phyloP scores from a whole-genome alignment of 148 eudicot genomes.

The Suaeda aralocaspica region DNA sequence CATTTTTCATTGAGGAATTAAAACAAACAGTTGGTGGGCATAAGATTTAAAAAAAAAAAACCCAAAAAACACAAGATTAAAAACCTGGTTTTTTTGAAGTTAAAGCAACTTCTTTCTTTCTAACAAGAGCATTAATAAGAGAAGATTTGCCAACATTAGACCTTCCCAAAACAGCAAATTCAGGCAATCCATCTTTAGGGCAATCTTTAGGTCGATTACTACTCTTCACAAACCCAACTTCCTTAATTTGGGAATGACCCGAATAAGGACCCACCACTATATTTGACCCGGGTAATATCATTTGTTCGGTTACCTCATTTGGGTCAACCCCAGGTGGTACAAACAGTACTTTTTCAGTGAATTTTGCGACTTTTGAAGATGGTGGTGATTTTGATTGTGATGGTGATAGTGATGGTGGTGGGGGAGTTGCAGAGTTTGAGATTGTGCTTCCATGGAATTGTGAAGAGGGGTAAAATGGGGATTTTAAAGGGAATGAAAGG shows the following conservation, averaged over 20 bases:
- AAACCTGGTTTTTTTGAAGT: constrained; percentile 90
- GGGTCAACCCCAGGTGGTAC: constrained; percentile 75
- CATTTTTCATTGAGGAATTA: background rate
- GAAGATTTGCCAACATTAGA: constrained; percentile 97
- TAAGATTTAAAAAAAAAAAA: too few species aligned
- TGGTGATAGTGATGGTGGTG: constrained; percentile 2
- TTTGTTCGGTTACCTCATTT: constrained; percentile 57
- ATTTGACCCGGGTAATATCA: constrained; percentile 72
- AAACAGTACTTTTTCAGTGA: constrained; percentile 47
- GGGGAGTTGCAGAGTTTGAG: constrained; percentile 26
- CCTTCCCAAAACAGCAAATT: constrained; percentile 85
- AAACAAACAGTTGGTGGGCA: constrained; percentile 32
- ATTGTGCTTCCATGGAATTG: constrained; percentile 3
- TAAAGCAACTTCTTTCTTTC: constrained; percentile 81
- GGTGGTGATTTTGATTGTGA: too few species aligned
- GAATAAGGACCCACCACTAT: constrained; percentile 79
- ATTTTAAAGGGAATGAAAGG: constrained; percentile 12
- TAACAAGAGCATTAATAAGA: constrained; percentile 62
- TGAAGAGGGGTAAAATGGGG: constrained; percentile 19
- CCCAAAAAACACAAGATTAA: background rate
- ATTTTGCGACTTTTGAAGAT: constrained; percentile 29
- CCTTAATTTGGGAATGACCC: constrained; percentile 77
- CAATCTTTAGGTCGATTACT: constrained; percentile 70
- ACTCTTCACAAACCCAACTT: constrained; percentile 72
- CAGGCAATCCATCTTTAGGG: constrained; percentile 68